Evolutionary conservation across 148 eudicot species (phyloP), one percentile per base, ranked within the genome.

Genomic region (Vaccinium darrowii): DNA sequence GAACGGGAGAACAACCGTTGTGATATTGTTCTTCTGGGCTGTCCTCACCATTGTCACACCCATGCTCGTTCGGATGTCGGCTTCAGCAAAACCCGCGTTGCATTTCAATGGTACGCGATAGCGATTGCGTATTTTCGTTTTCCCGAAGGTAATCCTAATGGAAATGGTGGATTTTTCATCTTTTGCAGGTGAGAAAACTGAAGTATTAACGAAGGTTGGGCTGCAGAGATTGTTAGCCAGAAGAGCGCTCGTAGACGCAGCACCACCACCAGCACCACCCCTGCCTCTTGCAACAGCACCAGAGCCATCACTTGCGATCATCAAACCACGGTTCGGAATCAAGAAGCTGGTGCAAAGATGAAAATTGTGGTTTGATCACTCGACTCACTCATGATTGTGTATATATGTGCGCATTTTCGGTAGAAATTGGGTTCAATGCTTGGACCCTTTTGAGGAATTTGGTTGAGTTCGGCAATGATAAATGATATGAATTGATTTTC

Each of bases 21-120:
- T 73, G 49, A 73, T 73, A 73, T 16, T 73, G 21, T 73, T 73
- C 77, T 73, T 39, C 50, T 73, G 77, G 77, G 77, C 77, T 60
- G 65, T 87, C 65, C 86, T 90, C 72, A 87, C 89, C 36, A 54
- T 88, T 71, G 84, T 88, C 76, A 90, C 92, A 49, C 92, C 92
- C 25, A 62, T 49, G 30, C 92, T 90, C 16, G 81, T 90, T 14
- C 89, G 88, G 8, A 39, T 88, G 83, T 88, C 92, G 8, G 88
- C 90, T 36, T 80, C 86, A 4, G 86, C 87, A 9, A 88, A 85
- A 77, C 85, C 57, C 52, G 16, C 79, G 58, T 72, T 71, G 11
- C 36, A 85, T 73, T 74, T 81, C 27, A n/a, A 82, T 33, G 88
- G 88, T 21, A 7, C 47, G 47, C 1, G 43, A 12, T 30, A 69